phyloP scores from a whole-genome alignment of 176 grass and related monocot species.

The Tuctoria greenei region DNA sequence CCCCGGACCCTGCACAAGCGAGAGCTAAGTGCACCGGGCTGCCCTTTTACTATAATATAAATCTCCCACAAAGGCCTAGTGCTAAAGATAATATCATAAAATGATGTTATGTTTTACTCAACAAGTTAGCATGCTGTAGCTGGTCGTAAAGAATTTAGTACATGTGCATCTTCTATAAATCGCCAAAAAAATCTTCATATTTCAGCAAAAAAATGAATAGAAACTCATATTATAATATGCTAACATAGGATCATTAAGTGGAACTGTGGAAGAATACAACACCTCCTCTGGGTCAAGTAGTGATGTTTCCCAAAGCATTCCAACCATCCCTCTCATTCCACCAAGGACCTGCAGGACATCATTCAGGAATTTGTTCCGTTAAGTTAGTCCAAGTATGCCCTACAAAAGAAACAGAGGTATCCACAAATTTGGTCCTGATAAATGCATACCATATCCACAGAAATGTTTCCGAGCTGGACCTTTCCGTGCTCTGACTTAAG shows the following conservation, averaged over 20 bases:
- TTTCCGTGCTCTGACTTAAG: constrained; percentile 89
- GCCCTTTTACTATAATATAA: constrained; percentile 3
- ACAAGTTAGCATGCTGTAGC: not conserved
- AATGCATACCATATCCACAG: constrained; percentile 80
- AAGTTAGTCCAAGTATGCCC: not conserved
- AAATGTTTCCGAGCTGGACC: constrained; percentile 96
- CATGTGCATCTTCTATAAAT: not conserved
- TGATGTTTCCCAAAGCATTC: constrained; percentile 98
- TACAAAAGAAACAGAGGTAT: constrained; percentile 13
- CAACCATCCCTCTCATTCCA: constrained; percentile 99
- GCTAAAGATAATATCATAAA: not conserved
- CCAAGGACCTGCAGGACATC: constrained; percentile 73
- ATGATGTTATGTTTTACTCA: not conserved
- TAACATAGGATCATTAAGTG: constrained; percentile 1
- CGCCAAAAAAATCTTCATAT: not conserved
- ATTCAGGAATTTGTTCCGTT: constrained; percentile 20
- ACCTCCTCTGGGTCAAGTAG: constrained; percentile 98
- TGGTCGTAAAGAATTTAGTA: not conserved
- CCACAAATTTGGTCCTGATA: not conserved
- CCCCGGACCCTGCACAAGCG: too few relatives aligned
- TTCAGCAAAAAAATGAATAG: not conserved
- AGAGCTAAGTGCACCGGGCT: too few relatives aligned
- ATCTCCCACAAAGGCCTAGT: not conserved
- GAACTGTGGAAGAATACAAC: constrained; percentile 37
- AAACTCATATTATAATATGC: not conserved